These are phyloP conservation scores for Mycosphaerelloides madeirae DNA, from an alignment of 2,329 filamentous ascomycete genomes.

Conservation along the genomic window DNA sequence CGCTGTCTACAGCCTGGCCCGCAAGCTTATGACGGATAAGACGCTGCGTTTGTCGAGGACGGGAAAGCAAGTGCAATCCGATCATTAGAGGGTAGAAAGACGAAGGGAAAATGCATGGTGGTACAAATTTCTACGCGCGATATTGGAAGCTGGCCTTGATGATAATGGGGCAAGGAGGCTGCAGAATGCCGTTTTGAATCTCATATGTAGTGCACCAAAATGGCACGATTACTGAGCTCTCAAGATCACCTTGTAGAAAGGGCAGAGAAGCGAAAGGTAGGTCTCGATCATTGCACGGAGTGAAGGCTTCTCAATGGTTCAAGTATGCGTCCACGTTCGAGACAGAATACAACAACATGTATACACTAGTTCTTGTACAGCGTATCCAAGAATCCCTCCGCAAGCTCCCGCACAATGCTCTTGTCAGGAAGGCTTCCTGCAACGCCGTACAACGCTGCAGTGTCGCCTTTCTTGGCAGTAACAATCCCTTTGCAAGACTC, in stretches of 20 bases:
- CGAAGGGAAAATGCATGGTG: background rate
- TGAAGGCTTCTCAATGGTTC: too few species aligned
- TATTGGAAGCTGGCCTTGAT: background rate
- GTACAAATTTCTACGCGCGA: conserved; percentile 11
- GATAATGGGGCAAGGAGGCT: background rate
- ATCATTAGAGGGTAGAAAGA: conserved; percentile 14
- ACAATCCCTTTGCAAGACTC: conserved; percentile 72
- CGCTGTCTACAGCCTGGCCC: conserved; percentile 72
- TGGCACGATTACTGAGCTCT: background rate
- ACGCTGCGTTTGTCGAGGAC: conserved; percentile 81
- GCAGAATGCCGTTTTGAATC: background rate
- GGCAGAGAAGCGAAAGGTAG: too few species aligned
- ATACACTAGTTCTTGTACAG: conserved; percentile 39
- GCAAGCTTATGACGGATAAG: conserved; percentile 85
- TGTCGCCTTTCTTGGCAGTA: conserved; percentile 63
- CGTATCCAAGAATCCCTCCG: conserved; percentile 85
- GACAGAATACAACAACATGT: too few species aligned
- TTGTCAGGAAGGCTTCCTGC: conserved; percentile 94
- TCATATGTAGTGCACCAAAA: conserved; percentile 6
- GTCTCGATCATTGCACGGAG: too few species aligned
- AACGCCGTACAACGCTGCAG: conserved; percentile 87
- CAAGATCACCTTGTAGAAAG: background rate
- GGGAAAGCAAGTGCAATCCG: conserved; percentile 36
- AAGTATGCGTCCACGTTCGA: too few species aligned
- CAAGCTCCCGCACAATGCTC: conserved; percentile 85